phyloP scores from a whole-genome alignment of 2,329 filamentous ascomycete species.

The Botrytis deweyae region DNA sequence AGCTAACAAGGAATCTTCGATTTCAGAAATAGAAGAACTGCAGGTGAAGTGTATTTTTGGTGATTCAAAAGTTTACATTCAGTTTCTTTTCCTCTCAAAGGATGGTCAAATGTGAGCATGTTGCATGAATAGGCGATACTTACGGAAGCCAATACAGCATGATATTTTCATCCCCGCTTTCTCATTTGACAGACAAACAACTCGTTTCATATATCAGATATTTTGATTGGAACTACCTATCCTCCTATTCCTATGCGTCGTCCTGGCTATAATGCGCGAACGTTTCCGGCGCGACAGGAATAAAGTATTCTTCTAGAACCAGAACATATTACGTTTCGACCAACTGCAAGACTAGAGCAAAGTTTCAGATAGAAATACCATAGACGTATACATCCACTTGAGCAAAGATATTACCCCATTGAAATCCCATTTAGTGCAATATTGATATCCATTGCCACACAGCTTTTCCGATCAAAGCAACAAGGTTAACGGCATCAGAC shows the following conservation, averaged over 20 bases:
- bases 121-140: background rate
- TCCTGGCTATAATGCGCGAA: background rate
- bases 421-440: background rate
- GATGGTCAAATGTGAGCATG: background rate
- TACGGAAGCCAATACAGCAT: background rate
- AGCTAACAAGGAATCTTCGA: rapidly evolving
- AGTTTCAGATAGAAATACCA: too few species aligned
- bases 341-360: background rate
- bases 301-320: background rate
- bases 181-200: background rate
- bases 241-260: rapidly evolving
- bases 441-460: background rate
- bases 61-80: background rate
- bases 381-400: background rate
- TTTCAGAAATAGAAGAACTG: rapidly evolving
- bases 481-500: background rate
- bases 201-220: background rate
- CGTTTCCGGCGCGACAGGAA: background rate
- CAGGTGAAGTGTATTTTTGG: rapidly evolving
- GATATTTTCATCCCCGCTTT: background rate
- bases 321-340: background rate
- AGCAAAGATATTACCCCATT: background rate
- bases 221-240: rapidly evolving
- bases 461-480: background rate
- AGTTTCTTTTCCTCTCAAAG: background rate